Evolutionary conservation across 2,329 filamentous ascomycete genomes (phyloP), one percentile per base, ranked within the genome.

Genomic region (Penicillium griseofulvum): DNA sequence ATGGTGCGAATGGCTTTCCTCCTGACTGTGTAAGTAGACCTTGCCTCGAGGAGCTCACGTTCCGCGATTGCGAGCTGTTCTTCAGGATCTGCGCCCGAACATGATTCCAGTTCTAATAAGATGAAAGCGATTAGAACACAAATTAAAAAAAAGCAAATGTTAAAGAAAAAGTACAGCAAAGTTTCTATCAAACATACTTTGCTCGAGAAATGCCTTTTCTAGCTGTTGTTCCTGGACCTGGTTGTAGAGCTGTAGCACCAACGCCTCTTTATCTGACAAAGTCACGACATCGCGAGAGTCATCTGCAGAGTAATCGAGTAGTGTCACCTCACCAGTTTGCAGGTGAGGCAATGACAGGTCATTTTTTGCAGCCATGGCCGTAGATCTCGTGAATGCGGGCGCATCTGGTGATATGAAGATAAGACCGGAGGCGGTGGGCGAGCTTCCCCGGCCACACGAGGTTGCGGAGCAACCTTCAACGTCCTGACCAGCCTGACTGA

Each of bases 161-260:
- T 14, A 9, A 22, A 55, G 31, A 51, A 24, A 16, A 28, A 45
- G 37, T 6, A 56, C 36, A 55, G 28, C n/a, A 33, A 46, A 52
- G 50, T 12, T 12, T n/a, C 29, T 31, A 34, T 49, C 17, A 6
- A 33, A 46, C 61, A 44, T 62, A 76, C 74, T 69, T 69, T 76
- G 71, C 63, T 79, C 73, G 12, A 91, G 73, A 37, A 94, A 78
- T 36, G 86, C 86, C 52, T 86, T 83, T 74, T 94, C 87, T 22
- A 93, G 76, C 65, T 86, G 83, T 42, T 92, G 79, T 69, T 89
- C 85, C 66, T 87, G 84, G 26, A 91, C 76, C 61, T 82, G 81
- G 69, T 91, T 86, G 72, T 90, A 89, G 46, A 92, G 80, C 38
- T 84, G 80, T 34, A 94, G 77, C 28, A 88, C 81, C 60, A 80